Percentiles rank a stretch among this genome's conserved stretches.
These are phyloP conservation scores for Nicotiana noctiflora DNA, from an alignment of 257 asterid genomes.

Conservation along the genomic window DNA sequence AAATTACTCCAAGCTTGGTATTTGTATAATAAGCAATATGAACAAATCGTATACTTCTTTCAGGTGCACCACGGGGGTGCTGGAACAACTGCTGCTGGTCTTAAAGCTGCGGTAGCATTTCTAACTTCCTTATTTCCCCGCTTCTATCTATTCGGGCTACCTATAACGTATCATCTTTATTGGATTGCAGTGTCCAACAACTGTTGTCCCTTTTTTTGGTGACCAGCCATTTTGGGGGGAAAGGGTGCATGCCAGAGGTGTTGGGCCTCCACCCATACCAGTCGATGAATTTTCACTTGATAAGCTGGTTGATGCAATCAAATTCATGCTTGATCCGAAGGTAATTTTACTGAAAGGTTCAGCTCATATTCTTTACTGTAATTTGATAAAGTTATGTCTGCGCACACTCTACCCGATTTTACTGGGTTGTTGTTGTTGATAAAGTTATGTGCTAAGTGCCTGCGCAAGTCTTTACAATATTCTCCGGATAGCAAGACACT, in stretches of 20 bases:
- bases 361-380: background rate
- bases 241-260: constrained; percentile 72
- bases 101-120: constrained; percentile 71
- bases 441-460: background rate
- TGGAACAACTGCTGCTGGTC: constrained; percentile 97
- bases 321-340: constrained; percentile 63
- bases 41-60: background rate
- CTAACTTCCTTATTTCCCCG: background rate
- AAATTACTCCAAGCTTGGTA: background rate
- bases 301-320: constrained; percentile 67
- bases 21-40: background rate
- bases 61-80: constrained; percentile 99
- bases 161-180: background rate
- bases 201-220: constrained; percentile 89
- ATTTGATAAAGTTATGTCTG: background rate
- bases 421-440: too few species aligned
- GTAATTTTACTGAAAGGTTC: constrained; percentile 21
- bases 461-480: background rate
- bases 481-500: background rate
- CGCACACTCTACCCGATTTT: too few species aligned
- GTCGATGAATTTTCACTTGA: constrained; percentile 71
- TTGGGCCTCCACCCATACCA: constrained; percentile 82
- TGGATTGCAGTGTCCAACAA: constrained; percentile 66
- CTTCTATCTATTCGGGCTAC: background rate
- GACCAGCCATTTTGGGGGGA: constrained; percentile 95